Evolutionary conservation across 345 rosid species (phyloP).

Genomic region (Salix koriyanagi): DNA sequence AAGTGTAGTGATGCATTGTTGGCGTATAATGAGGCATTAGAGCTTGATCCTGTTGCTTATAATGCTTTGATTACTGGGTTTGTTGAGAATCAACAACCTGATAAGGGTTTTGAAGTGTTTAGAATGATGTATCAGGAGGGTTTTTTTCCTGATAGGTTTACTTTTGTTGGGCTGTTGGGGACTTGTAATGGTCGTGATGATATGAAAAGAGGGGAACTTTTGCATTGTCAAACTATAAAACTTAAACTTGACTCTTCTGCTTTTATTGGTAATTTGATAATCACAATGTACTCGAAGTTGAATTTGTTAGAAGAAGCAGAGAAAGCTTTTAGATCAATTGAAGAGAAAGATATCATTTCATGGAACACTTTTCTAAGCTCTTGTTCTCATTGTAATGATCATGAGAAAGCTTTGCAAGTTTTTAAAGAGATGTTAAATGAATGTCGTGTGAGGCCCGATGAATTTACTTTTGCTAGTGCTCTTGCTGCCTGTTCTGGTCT

Average conservation of each 20-base stretch:
- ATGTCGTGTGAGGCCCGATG: constrained; percentile 28
- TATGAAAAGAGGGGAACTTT: constrained; percentile 24
- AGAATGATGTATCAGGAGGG: constrained; percentile 37
- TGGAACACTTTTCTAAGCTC: constrained; percentile 52
- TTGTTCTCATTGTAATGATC: constrained; percentile 36
- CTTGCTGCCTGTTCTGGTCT: constrained; percentile 52
- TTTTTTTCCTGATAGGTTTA: constrained; percentile 41
- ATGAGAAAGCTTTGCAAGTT: constrained; percentile 40
- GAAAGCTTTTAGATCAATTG: constrained; percentile 34
- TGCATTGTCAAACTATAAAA: constrained; percentile 49
- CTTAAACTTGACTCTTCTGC: constrained; percentile 34
- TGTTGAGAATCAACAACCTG: constrained; percentile 37
- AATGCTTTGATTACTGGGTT: constrained; percentile 59
- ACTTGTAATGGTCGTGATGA: constrained; percentile 26
- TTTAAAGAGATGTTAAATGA: constrained; percentile 39
- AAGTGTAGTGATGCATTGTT: constrained; percentile 36
- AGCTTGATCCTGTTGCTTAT: constrained; percentile 45
- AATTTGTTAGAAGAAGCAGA: constrained; percentile 33
- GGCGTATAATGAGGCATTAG: constrained; percentile 18
- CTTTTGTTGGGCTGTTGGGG: constrained; percentile 42
- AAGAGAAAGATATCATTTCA: constrained; percentile 49
- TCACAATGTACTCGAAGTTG: constrained; percentile 50
- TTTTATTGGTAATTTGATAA: constrained; percentile 48
- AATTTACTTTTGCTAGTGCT: constrained; percentile 44
- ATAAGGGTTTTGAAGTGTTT: constrained; percentile 38